These are phyloP conservation scores for Candida glucosophila DNA, from an alignment of 1,139 yeast species.

Conservation along the genomic window DNA sequence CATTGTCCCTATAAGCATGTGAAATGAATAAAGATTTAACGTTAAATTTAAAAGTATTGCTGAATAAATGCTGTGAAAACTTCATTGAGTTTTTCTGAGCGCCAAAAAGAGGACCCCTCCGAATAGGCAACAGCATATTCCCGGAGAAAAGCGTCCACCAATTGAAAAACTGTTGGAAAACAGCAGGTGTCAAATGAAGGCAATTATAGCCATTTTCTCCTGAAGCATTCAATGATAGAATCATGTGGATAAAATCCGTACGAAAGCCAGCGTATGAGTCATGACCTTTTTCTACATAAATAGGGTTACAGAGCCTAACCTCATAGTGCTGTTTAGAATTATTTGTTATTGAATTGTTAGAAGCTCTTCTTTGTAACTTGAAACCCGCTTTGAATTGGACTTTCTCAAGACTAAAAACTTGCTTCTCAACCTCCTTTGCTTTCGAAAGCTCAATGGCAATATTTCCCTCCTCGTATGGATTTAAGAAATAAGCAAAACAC, in stretches of 20 bases:
- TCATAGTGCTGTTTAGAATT: constrained; percentile 66
- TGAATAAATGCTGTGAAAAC: constrained; percentile 34
- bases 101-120: constrained; percentile 33
- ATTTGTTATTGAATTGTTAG: constrained; percentile 33
- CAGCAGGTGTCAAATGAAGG: constrained; percentile 33
- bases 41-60: constrained; percentile 34
- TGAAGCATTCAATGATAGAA: constrained; percentile 48
- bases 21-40: constrained; percentile 32
- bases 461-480: constrained; percentile 9
- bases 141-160: constrained; percentile 42
- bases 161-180: constrained; percentile 29
- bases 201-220: constrained; percentile 31
- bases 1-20: constrained; percentile 28
- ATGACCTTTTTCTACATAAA: constrained; percentile 33
- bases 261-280: constrained; percentile 36
- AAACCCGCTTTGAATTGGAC: constrained; percentile 52
- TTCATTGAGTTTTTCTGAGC: constrained; percentile 25
- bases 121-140: constrained; percentile 33
- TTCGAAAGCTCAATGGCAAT: constrained; percentile 2
- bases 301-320: constrained; percentile 56
- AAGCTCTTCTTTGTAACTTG: constrained; percentile 41
- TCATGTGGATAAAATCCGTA: constrained; percentile 35
- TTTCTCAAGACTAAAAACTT: constrained; percentile 50
- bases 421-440: constrained; percentile 34
- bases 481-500: constrained; percentile 46